Evolutionary conservation across 1,139 yeast genomes (phyloP), one percentile per base, ranked within the genome.

Genomic region (Candida sp.): DNA sequence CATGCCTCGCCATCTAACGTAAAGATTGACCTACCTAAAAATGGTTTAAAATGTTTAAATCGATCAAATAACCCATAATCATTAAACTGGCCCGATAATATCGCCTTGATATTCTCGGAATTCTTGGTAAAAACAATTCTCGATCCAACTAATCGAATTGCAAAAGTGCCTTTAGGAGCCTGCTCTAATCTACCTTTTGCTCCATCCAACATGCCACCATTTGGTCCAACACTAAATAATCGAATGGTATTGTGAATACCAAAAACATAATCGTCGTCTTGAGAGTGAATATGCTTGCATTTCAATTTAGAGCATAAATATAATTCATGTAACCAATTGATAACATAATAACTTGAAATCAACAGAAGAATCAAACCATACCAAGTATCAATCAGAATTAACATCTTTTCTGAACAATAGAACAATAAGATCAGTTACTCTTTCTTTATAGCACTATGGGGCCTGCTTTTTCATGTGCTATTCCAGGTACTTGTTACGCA

Each of bases 21-120:
- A 60, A 78, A 78, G 43, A 78, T 75, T 2, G 82, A 82, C 44
- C 74, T 72, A 5, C 82, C 83, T 37, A 77, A 60, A 21, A 75
- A 56, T 5, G 77, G 73, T 33, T 49, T 51, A 48, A 77, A 65
- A 35, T 62, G 66, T 5, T 50, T 47, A 49, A 71, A 65, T 44
- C 82, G 67, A 23, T 47, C 44, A 1, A 81, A 82, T 45, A 77
- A 64, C 19, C 64, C 65, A 55, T 71, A 77, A 42, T 75, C 78
- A 48, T 65, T 63, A 56, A 76, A 75, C 43, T 70, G 64, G 38
- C 67, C 61, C 22, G 68, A 62, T 45, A 60, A 55, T 19, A 65
- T 45, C 2, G 68, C 68, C 48, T 64, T 54, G 46, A 66, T 54
- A 52, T 64, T 61, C 36, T 60, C 66, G 5, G 63, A 62, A 5